Percentiles rank a stretch among this genome's conserved stretches.
Evolutionary conservation across 148 eudicot genomes (phyloP).

Genomic region (Dianthus caryophyllus): DNA sequence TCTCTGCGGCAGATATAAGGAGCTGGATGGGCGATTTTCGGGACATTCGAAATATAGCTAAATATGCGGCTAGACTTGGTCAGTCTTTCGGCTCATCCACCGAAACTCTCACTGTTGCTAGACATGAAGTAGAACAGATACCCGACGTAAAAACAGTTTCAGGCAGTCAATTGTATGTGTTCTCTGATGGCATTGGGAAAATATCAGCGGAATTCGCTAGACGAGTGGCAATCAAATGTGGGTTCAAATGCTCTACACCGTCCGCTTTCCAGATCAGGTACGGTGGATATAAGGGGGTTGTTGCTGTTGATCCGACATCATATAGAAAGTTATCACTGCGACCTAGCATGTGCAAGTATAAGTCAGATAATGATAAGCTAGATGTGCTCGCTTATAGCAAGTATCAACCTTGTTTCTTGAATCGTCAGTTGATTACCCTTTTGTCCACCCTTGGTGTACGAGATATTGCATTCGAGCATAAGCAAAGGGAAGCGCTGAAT

Average conservation of each 20-base stretch:
- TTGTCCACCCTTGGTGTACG: constrained; percentile 75
- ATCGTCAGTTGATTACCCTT: constrained; percentile 77
- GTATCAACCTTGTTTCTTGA: constrained; percentile 80
- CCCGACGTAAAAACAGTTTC: constrained; percentile 41
- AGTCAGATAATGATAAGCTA: constrained; percentile 49
- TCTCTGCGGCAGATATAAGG: constrained; percentile 64
- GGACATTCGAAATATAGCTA: constrained; percentile 70
- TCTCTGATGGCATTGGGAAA: constrained; percentile 95
- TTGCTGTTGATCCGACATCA: constrained; percentile 76
- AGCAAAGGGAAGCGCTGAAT: constrained; percentile 67
- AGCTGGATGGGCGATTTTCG: constrained; percentile 79
- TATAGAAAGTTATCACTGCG: constrained; percentile 57
- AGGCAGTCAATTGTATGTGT: constrained; percentile 36
- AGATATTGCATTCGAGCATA: constrained; percentile 59
- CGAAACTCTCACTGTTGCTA: constrained; percentile 61
- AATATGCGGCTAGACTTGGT: constrained; percentile 97
- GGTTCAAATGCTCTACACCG: constrained; percentile 37
- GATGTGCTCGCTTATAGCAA: constrained; percentile 78
- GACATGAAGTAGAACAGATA: constrained; percentile 50
- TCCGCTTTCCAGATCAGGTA: constrained; percentile 90
- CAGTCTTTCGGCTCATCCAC: constrained; percentile 89
- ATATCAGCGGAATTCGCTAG: constrained; percentile 72
- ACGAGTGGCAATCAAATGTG: constrained; percentile 66
- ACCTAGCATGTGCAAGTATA: constrained; percentile 71
- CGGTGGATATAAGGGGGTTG: constrained; percentile 91